Conservation (phyloP, 2,329 filamentous ascomycete species). For the Immersiporthe knoxdaviesiana region DNA sequence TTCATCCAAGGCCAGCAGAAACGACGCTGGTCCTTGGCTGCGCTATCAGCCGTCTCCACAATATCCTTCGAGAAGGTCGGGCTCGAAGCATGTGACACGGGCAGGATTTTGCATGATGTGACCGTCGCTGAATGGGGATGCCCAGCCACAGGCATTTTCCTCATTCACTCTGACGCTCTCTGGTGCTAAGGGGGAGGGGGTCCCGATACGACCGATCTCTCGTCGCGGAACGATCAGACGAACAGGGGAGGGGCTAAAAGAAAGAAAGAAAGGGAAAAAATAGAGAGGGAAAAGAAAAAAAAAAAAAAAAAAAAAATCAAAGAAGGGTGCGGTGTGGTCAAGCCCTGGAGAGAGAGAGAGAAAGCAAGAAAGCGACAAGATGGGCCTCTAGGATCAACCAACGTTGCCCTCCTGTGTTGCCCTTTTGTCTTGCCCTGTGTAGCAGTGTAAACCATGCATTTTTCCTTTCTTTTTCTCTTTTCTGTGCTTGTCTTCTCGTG, state of each 20-base stretch:
- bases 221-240: neutral
- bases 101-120: constrained; percentile 1
- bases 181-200: neutral
- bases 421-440: neutral
- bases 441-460: neutral
- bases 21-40: neutral
- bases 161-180: neutral
- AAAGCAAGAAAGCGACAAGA: too few relatives aligned
- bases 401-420: too few relatives aligned
- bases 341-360: neutral
- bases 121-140: too few relatives aligned
- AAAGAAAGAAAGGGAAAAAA: too few relatives aligned
- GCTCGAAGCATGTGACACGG: constrained; percentile 14
- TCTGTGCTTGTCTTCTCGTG: neutral
- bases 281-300: too few relatives aligned
- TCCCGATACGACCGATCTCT: neutral
- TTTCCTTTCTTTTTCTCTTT: neutral
- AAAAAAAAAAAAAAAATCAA: too few relatives aligned
- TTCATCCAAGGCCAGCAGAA: constrained; percentile 14
- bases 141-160: constrained; percentile 7
- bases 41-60: constrained; percentile 16
- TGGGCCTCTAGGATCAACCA: neutral
- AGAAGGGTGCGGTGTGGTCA: too few relatives aligned
- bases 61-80: constrained; percentile 17
- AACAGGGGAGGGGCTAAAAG: neutral